Evolutionary conservation across 768 basidiomycete species (phyloP), one percentile per base, ranked within the genome.

Genomic region (Russula vinacea): DNA sequence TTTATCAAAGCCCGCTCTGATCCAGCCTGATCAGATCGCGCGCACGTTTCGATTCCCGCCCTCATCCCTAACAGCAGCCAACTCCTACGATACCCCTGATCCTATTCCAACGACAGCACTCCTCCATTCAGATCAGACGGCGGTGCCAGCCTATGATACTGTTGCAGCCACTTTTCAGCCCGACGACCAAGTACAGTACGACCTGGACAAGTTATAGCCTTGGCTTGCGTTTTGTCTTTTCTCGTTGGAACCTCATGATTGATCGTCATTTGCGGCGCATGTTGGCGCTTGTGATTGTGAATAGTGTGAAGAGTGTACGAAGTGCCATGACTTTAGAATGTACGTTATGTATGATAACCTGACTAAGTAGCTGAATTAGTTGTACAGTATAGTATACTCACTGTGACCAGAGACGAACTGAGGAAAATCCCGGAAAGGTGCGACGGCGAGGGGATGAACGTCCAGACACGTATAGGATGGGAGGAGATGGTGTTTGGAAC

Each of bases 401-500:
- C 29, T 5, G 29, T 29, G 29, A 5, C 29, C 29, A 29, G 2
- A 29, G 29, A 29, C 29, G 29, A 29, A 29, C n/a, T n/a, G n/a
- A n/a, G n/a, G n/a, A n/a, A n/a, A n/a, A n/a, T n/a, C n/a, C n/a
- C n/a, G n/a, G n/a, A n/a, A n/a, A n/a, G n/a, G n/a, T n/a, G n/a
- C n/a, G n/a, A n/a, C n/a, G n/a, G n/a, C n/a, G n/a, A n/a, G n/a
- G n/a, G n/a, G n/a, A n/a, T n/a, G n/a, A n/a, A n/a, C n/a, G n/a
- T n/a, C n/a, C n/a, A n/a, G n/a, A n/a, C n/a, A n/a, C n/a, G n/a
- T n/a, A n/a, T n/a, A n/a, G n/a, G n/a, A n/a, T n/a, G n/a, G n/a
- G 29, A 29, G 29, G 29, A 29, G 39, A 90, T 78, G 1, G 86
- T 85, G 70, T 87, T 88, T 14, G 88, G 85, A 9, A 70, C 74